A percentile compares a stretch with the other conserved stretches of the same genome.
phyloP scores from a whole-genome alignment of 768 basidiomycete genomes.

The Trametes meyenii region DNA sequence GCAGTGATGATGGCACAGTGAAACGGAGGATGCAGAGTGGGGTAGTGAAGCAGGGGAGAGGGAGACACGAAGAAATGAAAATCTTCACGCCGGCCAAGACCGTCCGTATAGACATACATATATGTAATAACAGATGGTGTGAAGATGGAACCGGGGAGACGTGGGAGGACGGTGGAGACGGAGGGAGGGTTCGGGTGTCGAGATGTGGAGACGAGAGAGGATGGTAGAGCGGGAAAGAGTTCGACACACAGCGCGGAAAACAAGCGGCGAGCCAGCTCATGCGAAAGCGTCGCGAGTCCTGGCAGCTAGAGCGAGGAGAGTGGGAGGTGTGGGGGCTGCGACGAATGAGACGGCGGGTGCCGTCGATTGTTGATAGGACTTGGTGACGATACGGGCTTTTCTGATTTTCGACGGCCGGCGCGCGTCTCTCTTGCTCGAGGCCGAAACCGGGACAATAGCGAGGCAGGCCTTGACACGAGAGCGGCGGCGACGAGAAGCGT shows the following conservation, averaged over 20 bases:
- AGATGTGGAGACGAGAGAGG: neutral
- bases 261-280: neutral
- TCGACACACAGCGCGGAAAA: conserved; percentile 6
- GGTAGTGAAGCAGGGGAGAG: neutral
- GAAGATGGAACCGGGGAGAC: conserved; percentile 17
- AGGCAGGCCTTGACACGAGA: neutral
- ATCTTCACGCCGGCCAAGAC: conserved; percentile 15
- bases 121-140: conserved; percentile 20
- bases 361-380: neutral
- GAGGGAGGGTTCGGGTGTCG: neutral
- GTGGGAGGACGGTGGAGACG: neutral
- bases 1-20: conserved; percentile 4
- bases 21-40: conserved; percentile 15
- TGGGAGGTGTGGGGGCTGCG: neutral
- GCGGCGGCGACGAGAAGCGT: neutral
- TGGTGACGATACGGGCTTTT: conserved; percentile 7
- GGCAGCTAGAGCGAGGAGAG: conserved; percentile 7
- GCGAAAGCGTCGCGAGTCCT: neutral
- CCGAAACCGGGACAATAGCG: neutral
- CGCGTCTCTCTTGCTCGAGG: neutral
- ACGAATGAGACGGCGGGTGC: neutral
- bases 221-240: neutral
- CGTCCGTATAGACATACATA: conserved; percentile 25
- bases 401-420: conserved; percentile 6
- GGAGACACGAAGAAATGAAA: neutral